Evolutionary conservation across 768 basidiomycete species (phyloP), one percentile per base, ranked within the genome.

Genomic region (Pisolithus orientalis): DNA sequence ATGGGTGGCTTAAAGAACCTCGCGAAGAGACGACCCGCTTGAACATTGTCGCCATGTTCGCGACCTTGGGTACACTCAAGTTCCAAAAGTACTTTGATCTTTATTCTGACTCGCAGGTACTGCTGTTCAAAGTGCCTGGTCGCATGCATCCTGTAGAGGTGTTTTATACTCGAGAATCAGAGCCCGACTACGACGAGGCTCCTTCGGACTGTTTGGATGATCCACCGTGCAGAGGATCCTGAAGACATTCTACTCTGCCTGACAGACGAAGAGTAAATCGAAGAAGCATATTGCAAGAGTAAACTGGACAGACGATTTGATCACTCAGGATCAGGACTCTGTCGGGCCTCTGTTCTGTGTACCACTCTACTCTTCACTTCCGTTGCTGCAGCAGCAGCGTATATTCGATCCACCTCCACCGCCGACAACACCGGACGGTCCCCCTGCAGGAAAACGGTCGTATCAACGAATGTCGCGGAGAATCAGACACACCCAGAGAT

Each of bases 401-500:
- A 99, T 99, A 69, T 99, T 97, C 68, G 95, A 98, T 59, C 77
- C 90, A 0, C 75, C 94, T 1, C 95, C 95, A 7, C 59, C 75
- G 4, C 66, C 92, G 0, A 73, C 77, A 2, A 73, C 69, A 0
- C 66, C 79, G 0, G 83, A 75, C 46, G 87, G 92, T 1, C 86
- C 92, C 0, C 85, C 87, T 0, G 95, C 0, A 82, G 95, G 53
- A 99, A 98, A 67, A 80, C 97, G 40, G 89, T 99, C 31, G 76
- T 99, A 1, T 91, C 94, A 8, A 99, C 95, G 28, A 99, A 98
- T 65, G 93, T 98, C 53, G 96, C 96, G 3, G 95, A 99, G 70
- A 98, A 97, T 65, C 95, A 98, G 71, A 99, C 95, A 1, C 84
- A 94, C 64, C 96, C 96, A 0, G 96, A 99, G 71, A 98, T 99